phyloP scores from a whole-genome alignment of 148 eudicot genomes.

The Amaranthus cruentus region DNA sequence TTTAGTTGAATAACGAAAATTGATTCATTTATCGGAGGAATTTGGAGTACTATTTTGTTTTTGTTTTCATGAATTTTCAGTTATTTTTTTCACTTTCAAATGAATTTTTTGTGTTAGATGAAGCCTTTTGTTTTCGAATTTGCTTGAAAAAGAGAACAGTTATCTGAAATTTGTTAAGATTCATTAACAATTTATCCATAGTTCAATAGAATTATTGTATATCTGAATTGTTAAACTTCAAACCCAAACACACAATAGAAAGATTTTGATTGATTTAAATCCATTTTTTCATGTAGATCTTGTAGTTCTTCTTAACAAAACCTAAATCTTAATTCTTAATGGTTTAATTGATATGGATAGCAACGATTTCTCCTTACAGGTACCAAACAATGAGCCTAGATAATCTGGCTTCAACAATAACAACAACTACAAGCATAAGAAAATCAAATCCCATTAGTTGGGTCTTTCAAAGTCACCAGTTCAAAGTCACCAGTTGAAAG shows the following conservation, averaged over 20 bases:
- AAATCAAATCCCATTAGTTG: conserved; percentile 8
- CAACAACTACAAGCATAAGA: conserved; percentile 10
- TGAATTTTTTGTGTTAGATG: neutral
- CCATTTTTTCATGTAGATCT: conserved; percentile 4
- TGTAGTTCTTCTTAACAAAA: neutral
- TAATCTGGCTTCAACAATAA: conserved; percentile 13
- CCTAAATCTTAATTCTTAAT: conserved; percentile 11
- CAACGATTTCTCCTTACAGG: conserved; percentile 5
- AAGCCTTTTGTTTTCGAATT: neutral
- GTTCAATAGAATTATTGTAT: neutral
- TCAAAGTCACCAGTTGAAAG: too few species aligned
- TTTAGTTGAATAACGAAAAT: neutral
- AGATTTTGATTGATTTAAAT: neutral
- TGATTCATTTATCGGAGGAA: too few species aligned
- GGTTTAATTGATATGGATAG: neutral
- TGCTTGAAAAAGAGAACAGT: neutral
- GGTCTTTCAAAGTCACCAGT: too few species aligned
- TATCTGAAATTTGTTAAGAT: too few species aligned
- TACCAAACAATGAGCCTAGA: conserved; percentile 29
- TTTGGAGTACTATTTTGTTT: too few species aligned
- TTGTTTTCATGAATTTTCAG: neutral
- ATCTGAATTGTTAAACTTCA: neutral
- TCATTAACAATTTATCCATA: too few species aligned
- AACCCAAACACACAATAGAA: neutral
- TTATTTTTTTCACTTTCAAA: neutral